Evolutionary conservation across 2,329 filamentous ascomycete species (phyloP).

Genomic region (Cucurbitaria berberidis): DNA sequence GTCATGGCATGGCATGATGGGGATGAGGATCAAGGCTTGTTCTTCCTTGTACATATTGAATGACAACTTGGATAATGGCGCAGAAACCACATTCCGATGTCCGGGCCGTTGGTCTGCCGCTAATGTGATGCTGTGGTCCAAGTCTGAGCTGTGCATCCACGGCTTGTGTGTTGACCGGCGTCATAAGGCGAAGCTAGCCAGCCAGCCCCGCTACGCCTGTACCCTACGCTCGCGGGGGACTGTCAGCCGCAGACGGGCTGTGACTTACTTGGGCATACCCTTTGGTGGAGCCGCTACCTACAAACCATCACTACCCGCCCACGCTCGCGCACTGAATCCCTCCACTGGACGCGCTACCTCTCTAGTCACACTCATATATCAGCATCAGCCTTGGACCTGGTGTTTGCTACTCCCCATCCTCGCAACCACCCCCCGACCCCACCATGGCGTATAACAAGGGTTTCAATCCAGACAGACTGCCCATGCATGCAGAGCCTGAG

Average conservation of each 20-base stretch:
- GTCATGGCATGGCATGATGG: slow-evolving; percentile 17
- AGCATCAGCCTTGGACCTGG: slow-evolving; percentile 17
- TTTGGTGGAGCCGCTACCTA: slow-evolving; percentile 6
- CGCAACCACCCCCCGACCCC: slow-evolving; percentile 11
- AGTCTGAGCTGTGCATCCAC: not conserved
- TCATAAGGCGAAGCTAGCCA: slow-evolving; percentile 35
- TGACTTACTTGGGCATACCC: slow-evolving; percentile 36
- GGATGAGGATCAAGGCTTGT: slow-evolving; percentile 6
- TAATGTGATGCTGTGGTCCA: slow-evolving; percentile 6
- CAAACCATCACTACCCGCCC: not conserved
- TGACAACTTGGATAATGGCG: slow-evolving; percentile 13
- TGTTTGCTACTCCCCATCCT: slow-evolving; percentile 6
- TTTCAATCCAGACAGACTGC: slow-evolving; percentile 93
- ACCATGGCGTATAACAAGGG: slow-evolving; percentile 92
- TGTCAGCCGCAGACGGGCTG: slow-evolving; percentile 37
- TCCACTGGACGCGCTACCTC: slow-evolving; percentile 15
- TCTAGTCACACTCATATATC: slow-evolving; percentile 24
- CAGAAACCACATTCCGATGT: not conserved
- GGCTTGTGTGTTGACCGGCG: slow-evolving; percentile 14
- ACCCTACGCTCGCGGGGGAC: not conserved
- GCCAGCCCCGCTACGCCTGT: slow-evolving; percentile 26
- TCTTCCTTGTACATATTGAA: slow-evolving; percentile 25
- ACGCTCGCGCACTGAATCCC: slow-evolving; percentile 6
- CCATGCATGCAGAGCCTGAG: slow-evolving; percentile 84
- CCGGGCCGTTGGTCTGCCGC: not conserved